Conservation (phyloP, 306 rosid genomes). For the Cotoneaster glaucophyllus region DNA sequence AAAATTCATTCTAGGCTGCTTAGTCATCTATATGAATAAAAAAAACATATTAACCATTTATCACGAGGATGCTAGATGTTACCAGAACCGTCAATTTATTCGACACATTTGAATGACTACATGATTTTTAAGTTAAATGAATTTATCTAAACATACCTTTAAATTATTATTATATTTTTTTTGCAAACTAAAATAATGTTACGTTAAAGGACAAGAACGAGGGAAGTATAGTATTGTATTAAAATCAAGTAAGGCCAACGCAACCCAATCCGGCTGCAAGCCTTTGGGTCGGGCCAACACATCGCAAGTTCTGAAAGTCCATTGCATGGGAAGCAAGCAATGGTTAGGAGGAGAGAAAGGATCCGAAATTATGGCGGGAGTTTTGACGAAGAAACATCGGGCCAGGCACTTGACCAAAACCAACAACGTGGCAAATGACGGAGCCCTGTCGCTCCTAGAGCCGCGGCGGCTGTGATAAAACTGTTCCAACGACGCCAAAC, state of each 20-base stretch:
- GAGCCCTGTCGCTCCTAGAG: not conserved
- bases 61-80: too few relatives aligned
- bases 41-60: too few relatives aligned
- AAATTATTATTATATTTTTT: too few relatives aligned
- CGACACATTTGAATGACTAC: too few relatives aligned
- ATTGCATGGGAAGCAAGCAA: not conserved
- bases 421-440: not conserved
- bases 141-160: too few relatives aligned
- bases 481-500: not conserved
- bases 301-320: not conserved
- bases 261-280: not conserved
- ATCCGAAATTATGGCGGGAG: not conserved
- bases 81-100: too few relatives aligned
- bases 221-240: too few relatives aligned
- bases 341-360: not conserved
- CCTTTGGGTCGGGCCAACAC: not conserved
- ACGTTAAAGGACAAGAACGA: too few relatives aligned
- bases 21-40: too few relatives aligned
- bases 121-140: too few relatives aligned
- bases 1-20: too few relatives aligned
- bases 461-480: constrained; percentile 8
- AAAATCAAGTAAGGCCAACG: not conserved
- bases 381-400: not conserved
- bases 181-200: too few relatives aligned
- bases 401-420: not conserved